Conservation (phyloP, 2,329 filamentous ascomycete genomes). For the Sporothrix inflata region DNA sequence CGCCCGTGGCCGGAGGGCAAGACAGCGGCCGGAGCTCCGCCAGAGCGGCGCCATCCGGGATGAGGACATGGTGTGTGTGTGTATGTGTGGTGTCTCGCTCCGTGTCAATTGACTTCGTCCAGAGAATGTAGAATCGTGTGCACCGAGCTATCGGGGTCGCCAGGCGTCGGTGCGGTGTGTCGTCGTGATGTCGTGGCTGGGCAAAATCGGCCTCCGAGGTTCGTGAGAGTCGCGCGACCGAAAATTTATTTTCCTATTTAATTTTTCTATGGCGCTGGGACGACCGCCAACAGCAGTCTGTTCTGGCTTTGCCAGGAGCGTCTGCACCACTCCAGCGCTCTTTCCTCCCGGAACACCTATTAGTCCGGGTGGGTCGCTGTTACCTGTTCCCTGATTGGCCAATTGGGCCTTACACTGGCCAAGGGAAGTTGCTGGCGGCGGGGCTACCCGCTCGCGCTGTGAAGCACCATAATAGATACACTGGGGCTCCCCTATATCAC, state of each 20-base stretch:
- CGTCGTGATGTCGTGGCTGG: slow-evolving; percentile 15
- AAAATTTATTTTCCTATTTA: slow-evolving; percentile 28
- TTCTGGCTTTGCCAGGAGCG: not conserved
- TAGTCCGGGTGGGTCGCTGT: slow-evolving; percentile 24
- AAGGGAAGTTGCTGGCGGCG: not conserved
- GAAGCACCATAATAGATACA: not conserved
- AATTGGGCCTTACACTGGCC: not conserved
- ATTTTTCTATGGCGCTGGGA: slow-evolving; percentile 24
- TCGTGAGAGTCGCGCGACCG: slow-evolving; percentile 27
- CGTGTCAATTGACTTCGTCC: not conserved
- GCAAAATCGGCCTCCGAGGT: slow-evolving; percentile 19
- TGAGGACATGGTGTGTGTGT: slow-evolving; percentile 49
- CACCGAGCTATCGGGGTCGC: not conserved
- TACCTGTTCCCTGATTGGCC: slow-evolving; percentile 2
- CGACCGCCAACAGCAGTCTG: not conserved
- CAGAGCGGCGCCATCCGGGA: slow-evolving; percentile 56
- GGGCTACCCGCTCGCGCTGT: not conserved
- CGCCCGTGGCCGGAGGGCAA: slow-evolving; percentile 46
- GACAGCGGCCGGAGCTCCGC: slow-evolving; percentile 44
- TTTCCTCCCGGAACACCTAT: slow-evolving; percentile 24
- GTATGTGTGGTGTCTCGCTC: not conserved
- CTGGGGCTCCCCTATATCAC: not conserved
- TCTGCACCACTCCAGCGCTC: not conserved
- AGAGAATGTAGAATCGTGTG: not conserved
- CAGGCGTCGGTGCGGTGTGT: not conserved